A percentile compares a stretch with the other conserved stretches of the same genome.
phyloP scores from a whole-genome alignment of 768 basidiomycete genomes.

The Galerina sulciceps region DNA sequence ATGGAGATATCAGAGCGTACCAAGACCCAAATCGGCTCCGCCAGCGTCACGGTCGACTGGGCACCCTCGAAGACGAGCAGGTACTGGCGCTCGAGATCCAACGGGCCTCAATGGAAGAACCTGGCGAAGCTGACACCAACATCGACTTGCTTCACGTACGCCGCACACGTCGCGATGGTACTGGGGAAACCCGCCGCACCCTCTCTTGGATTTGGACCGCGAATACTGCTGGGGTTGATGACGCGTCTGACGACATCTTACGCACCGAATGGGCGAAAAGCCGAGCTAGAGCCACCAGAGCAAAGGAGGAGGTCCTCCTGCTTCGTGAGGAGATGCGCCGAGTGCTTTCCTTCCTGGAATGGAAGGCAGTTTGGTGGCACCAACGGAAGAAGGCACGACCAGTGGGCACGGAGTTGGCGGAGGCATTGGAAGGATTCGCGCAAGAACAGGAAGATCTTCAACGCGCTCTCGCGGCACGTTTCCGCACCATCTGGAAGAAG shows the following conservation, averaged over 20 bases:
- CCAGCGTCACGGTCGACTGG: constrained; percentile 11
- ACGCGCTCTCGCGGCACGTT: no score
- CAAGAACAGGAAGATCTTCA: no score
- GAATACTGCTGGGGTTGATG: background rate
- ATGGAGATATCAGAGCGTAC: constrained; percentile 15
- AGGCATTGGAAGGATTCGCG: no score
- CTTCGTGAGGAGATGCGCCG: constrained; percentile 20
- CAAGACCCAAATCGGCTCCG: constrained; percentile 12
- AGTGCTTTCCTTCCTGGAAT: background rate
- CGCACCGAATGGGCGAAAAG: constrained; percentile 27
- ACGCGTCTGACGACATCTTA: constrained; percentile 16
- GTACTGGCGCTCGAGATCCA: background rate
- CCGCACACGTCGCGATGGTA: constrained; percentile 2
- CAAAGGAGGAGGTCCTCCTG: constrained; percentile 24
- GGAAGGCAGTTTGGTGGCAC: background rate
- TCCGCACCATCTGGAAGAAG: no score
- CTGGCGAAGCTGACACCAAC: background rate
- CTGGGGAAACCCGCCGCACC: background rate
- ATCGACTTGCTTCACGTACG: background rate
- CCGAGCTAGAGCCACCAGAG: constrained; percentile 8
- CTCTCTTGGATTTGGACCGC: constrained; percentile 8
- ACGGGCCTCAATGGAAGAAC: background rate
- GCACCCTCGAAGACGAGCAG: constrained; percentile 20
- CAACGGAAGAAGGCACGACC: no score
- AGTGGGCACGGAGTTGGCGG: no score